Evolutionary conservation across 2,329 filamentous ascomycete genomes (phyloP).

Genomic region (Xylaria sp.): DNA sequence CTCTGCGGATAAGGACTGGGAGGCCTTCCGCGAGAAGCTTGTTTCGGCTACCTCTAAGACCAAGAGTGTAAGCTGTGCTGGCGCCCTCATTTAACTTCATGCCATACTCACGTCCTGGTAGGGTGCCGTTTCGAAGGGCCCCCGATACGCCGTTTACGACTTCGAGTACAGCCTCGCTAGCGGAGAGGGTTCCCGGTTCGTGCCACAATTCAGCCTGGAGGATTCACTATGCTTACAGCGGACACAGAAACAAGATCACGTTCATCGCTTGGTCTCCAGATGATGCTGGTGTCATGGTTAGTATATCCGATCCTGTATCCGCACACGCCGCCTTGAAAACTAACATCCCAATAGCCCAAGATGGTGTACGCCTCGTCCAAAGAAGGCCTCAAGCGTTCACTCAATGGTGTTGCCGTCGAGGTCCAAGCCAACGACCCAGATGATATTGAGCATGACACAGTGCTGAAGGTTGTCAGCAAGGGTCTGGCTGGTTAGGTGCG

Average conservation of each 20-base stretch:
- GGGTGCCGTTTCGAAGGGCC: slow-evolving; percentile 72
- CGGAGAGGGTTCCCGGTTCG: slow-evolving; percentile 77
- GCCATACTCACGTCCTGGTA: slow-evolving; percentile 56
- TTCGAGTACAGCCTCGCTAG: slow-evolving; percentile 79
- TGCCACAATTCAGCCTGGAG: slow-evolving; percentile 46
- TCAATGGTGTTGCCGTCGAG: slow-evolving; percentile 79
- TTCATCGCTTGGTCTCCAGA: slow-evolving; percentile 86
- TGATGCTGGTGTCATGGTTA: slow-evolving; percentile 81
- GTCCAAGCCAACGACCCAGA: slow-evolving; percentile 86
- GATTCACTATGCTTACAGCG: slow-evolving; percentile 29
- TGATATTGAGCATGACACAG: slow-evolving; percentile 81
- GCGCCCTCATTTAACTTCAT: background rate
- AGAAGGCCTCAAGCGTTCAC: slow-evolving; percentile 82
- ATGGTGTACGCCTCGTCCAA: slow-evolving; percentile 93
- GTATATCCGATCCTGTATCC: slow-evolving; percentile 42
- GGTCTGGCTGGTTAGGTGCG: slow-evolving; percentile 61
- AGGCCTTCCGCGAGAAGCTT: slow-evolving; percentile 80
- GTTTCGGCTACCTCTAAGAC: slow-evolving; percentile 77
- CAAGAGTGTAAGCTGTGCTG: slow-evolving; percentile 65
- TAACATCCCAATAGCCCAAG: slow-evolving; percentile 67
- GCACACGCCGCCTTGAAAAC: background rate
- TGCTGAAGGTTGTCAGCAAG: slow-evolving; percentile 76
- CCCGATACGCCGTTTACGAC: slow-evolving; percentile 87
- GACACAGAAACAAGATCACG: slow-evolving; percentile 76
- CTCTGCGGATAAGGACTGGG: slow-evolving; percentile 74